Evolutionary conservation across 2,329 filamentous ascomycete species (phyloP).

Genomic region (Ophiostoma pallidulum): DNA sequence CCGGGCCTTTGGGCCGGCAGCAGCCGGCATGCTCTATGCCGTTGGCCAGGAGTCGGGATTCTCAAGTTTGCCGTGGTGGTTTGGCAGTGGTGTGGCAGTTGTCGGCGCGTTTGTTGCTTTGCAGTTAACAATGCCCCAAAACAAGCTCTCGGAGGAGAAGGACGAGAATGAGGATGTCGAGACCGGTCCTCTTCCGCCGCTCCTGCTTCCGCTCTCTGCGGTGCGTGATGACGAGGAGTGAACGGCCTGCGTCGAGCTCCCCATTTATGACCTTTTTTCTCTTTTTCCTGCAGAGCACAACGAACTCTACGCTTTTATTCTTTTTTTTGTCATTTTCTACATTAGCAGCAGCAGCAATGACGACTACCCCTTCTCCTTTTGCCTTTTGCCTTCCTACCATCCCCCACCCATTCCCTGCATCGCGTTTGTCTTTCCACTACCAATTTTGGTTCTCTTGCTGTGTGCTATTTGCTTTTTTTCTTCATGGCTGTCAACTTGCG

Average conservation of each 20-base stretch:
- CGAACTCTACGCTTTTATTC: too few relatives aligned
- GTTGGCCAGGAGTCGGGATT: constrained; percentile 70
- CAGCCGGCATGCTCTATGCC: constrained; percentile 79
- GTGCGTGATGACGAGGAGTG: neutral
- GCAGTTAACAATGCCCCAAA: constrained; percentile 59
- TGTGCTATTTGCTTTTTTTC: too few relatives aligned
- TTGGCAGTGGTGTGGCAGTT: constrained; percentile 65
- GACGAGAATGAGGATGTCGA: constrained; percentile 34
- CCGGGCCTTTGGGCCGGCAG: constrained; percentile 76
- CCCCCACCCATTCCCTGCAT: too few relatives aligned
- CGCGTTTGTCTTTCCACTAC: too few relatives aligned
- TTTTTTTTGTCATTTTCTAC: too few relatives aligned
- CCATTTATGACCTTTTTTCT: neutral
- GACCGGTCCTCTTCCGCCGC: neutral
- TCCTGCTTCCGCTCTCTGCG: neutral
- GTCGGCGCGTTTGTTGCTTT: constrained; percentile 66
- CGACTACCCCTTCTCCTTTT: too few relatives aligned
- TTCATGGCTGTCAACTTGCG: too few relatives aligned
- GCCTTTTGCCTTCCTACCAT: too few relatives aligned
- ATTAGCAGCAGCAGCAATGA: too few relatives aligned
- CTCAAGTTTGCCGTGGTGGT: constrained; percentile 91
- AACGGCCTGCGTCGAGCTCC: neutral
- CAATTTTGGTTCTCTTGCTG: too few relatives aligned
- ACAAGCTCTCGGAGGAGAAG: constrained; percentile 30
- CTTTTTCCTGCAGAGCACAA: neutral